Base-by-base conservation (phyloP, 2,329 filamentous ascomycete species). In the Ophiostoma novo-ulmi region DNA sequence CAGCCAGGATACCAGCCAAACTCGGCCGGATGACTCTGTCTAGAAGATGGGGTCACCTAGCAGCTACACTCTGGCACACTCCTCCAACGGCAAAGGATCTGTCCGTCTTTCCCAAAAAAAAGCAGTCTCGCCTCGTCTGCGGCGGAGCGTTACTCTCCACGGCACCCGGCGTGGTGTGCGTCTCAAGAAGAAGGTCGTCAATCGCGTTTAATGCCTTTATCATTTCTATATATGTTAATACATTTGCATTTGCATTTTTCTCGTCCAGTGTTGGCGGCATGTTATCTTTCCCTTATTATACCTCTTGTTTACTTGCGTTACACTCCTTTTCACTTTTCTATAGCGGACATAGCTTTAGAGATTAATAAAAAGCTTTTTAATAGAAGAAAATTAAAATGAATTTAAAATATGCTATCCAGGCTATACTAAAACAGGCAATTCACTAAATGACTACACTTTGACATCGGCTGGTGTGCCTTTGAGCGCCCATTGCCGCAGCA, bases 401-500 rank as follows among this genome's bases (percentile, higher is more conserved):
- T 38, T 13, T 1, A 31, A 17, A 36, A 63, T 20, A 36, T 22
- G 26, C 58, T 22, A 36, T 36, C 31, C 11, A 36, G 58, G 17
- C 26, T 64, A 17, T 3, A 26, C n/a, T 58, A 58, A 58, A 3
- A 14, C n/a, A 31, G 1, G 10, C 20, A 44, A 4, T 44, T 31
- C 1, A 22, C n/a, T 26, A 14, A 52, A 20, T 44, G 35, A 11
- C 41, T 63, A 26, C 44, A 58, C 39, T 44, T 69, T 58, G 20
- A 14, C 70, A 3, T 64, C 48, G 4, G 38, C 58, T 14, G 74
- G 73, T 7, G 73, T 74, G 3, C 73, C 73, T 44, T 74, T 70
- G 55, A 69, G 67, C 11, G 91, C 91, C 94, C 94, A 97, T 75
- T 92, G 90, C 72, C 95, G 83, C 70, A 99, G 80, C 7, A 97